Base-by-base conservation (phyloP, 805 yeast species). In the Teunomyces lycoperdinae region DNA sequence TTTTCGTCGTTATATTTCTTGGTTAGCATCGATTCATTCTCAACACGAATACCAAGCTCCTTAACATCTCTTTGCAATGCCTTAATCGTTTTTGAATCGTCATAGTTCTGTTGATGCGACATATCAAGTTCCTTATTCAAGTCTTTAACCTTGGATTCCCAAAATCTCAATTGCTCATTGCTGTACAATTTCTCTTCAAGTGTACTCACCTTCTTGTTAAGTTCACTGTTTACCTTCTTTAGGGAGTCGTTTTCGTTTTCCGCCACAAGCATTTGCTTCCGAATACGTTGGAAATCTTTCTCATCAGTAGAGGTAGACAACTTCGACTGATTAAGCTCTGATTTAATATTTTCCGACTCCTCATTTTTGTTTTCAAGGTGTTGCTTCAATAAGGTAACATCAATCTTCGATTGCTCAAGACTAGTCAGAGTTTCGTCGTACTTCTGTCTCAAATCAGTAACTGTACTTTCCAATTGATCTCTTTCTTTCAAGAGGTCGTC, bases 231-330 rank as follows among this genome's bases (percentile, higher is more conserved):
- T 50, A 74, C 76, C 51, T 74, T 83, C 26, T 77, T 79, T 38
- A 86, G 60, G 1, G 85, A 77, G 56, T 81, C 83, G 57, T 84
- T 85, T 58, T 87, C 94, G 62, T 87, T 89, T 20, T 72, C 66
- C 4, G 83, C 63, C 43, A 82, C 80, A 48, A 84, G 68, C 34
- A 78, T 75, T 41, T 81, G 81, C 40, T 78, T 77, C 50, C 82
- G 61, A 30, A 71, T 55, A 13, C 58, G 63, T 44, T 64, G 71
- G 52, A 67, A 72, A 44, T 68, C 75, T 49, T 52, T 58, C 7
- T 54, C 61, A 49, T 71, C 76, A 44, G 56, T 58, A 14, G 56
- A 48, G 24, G 57, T 59, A 16, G 58, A 62, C 30, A 52, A 48
- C 56, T 56, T 65, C 24, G 72, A 66, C 49, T 62, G 64, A 43